Conservation (phyloP, 495 filamentous ascomycete genomes). For the Stereocaulon alpinum region DNA sequence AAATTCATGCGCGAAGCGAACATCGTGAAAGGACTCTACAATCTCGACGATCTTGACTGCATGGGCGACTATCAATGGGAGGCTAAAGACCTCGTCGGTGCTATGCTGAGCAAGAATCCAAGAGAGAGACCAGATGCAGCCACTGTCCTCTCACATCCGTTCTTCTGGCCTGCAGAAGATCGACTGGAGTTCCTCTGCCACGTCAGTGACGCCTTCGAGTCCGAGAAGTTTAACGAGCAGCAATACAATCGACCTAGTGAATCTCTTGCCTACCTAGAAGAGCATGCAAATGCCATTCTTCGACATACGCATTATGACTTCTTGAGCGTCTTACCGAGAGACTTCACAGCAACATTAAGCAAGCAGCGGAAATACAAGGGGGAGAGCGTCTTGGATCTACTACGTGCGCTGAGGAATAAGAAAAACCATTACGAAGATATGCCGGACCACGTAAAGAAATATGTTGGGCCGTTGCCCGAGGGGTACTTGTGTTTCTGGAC, state of each 20-base stretch:
- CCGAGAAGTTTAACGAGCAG: conserved; percentile 45
- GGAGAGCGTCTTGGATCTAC: conserved; percentile 66
- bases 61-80: conserved; percentile 77
- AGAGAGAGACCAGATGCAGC: conserved; percentile 57
- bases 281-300: conserved; percentile 40
- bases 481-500: conserved; percentile 88
- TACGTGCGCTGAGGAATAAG: conserved; percentile 91
- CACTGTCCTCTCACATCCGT: conserved; percentile 80
- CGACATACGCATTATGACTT: conserved; percentile 58
- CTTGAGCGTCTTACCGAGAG: conserved; percentile 58
- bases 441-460: conserved; percentile 63
- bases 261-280: conserved; percentile 54
- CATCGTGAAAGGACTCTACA: conserved; percentile 76
- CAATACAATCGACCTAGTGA: conserved; percentile 60
- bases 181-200: conserved; percentile 85
- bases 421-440: conserved; percentile 90
- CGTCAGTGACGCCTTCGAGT: conserved; percentile 89
- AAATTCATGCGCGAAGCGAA: conserved; percentile 93
- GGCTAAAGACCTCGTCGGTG: conserved; percentile 71
- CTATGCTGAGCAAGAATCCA: conserved; percentile 70
- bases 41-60: conserved; percentile 56
- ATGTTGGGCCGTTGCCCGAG: conserved; percentile 70
- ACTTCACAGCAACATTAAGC: conserved; percentile 76
- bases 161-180: conserved; percentile 88
- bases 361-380: conserved; percentile 96